Base-by-base conservation (phyloP, 2,329 filamentous ascomycete genomes). In the Elsinoe perseae region DNA sequence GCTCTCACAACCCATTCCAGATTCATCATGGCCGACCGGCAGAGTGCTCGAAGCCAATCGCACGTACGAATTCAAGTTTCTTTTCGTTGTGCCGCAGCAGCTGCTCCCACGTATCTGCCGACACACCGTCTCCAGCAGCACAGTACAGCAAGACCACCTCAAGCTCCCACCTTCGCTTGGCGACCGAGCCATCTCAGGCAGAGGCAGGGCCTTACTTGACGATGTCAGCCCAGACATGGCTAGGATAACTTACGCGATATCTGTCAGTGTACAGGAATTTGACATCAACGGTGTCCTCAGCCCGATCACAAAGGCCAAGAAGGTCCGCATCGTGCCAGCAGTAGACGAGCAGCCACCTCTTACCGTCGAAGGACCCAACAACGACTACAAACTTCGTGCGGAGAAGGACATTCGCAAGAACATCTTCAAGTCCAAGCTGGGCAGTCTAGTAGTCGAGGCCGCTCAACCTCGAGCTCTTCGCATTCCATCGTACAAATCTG, bases 171-270 rank as follows among this genome's bases (percentile, higher is more conserved):
- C 83, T 2, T 82, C 77, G 23, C 69, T 85, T 18, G 83, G 83
- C 10, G 76, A 77, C 63, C 21, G 42, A 3, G 28, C 53, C 16
- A 66, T 79, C n/a, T 72, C 75, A 44, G 74, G 73, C 21, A 73
- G 76, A 59, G 77, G 30, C 46, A 52, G 14, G 55, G 59, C 25
- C 3, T 65, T 80, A 16, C 71, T 81, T 38, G 81, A 86, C 63
- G 83, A 86, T 61, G 71, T 85, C 64, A 73, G 80, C 1, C 83
- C 83, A 0, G 76, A 81, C 7, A 85, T 85, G 82, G 72, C 75
- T 30, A 80, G 75, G 64, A 78, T 86, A 44, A 70, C 72, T 1
- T 86, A 86, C 62, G 73, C 72, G 1, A 72, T 86, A 57, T 66
- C 67, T 38, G 67, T 63, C n/a, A 61, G 62, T 30, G 58, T 71